A percentile compares a stretch with the other conserved stretches of the same genome.
Conservation (phyloP, 129 eudicot species). For the Lactuca sativa region DNA sequence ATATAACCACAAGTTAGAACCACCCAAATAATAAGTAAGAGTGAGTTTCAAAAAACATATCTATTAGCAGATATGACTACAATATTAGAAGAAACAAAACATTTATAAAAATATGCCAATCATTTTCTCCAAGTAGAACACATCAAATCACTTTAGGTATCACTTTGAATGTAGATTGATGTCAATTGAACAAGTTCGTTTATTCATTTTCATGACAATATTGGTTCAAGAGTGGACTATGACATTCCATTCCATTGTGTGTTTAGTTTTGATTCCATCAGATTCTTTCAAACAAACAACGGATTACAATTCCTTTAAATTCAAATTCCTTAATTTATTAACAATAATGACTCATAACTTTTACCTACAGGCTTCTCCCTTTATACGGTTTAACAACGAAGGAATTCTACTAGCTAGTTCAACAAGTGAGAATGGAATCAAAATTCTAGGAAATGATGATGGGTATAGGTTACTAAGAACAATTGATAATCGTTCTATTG, state of each 20-base stretch:
- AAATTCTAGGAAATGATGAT: constrained; percentile 63
- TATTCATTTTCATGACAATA: constrained; percentile 62
- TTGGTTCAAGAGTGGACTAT: constrained; percentile 71
- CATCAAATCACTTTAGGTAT: too few relatives aligned
- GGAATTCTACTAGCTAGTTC: constrained; percentile 72
- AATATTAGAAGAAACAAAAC: too few relatives aligned
- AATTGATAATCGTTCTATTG: constrained; percentile 60
- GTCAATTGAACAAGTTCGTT: constrained; percentile 47
- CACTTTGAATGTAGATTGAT: background rate
- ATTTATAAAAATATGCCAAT: too few relatives aligned
- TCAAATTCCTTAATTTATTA: too few relatives aligned
- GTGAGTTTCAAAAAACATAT: too few relatives aligned
- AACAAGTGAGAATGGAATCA: constrained; percentile 67
- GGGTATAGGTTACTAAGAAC: constrained; percentile 55
- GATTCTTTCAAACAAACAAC: too few relatives aligned
- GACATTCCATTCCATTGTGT: constrained; percentile 26
- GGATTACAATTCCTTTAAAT: too few relatives aligned
- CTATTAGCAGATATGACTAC: too few relatives aligned
- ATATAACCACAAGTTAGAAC: too few relatives aligned
- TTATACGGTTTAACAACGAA: constrained; percentile 67
- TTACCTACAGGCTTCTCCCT: constrained; percentile 70
- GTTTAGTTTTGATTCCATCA: too few relatives aligned
- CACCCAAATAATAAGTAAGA: too few relatives aligned
- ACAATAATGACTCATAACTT: constrained; percentile 13
- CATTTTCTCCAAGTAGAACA: too few relatives aligned